These are phyloP conservation scores for Lactarius tabidus DNA, from an alignment of 768 basidiomycete species.

Conservation along the genomic window DNA sequence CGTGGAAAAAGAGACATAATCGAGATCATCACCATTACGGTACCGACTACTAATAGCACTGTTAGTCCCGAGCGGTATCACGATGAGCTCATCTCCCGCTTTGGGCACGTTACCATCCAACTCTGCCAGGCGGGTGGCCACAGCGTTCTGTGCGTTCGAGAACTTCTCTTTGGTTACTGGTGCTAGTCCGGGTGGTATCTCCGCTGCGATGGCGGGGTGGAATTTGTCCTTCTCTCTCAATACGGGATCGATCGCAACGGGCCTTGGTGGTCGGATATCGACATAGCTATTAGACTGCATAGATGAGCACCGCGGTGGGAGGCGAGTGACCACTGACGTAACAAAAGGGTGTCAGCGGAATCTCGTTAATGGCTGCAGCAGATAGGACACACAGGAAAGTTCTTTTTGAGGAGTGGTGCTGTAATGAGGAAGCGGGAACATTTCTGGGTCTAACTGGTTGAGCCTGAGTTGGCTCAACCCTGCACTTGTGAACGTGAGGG, in stretches of 20 bases:
- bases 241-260: conserved; percentile 37
- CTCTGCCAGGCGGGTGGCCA: conserved; percentile 27
- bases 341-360: background rate
- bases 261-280: conserved; percentile 25
- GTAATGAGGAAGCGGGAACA: conserved; percentile 70
- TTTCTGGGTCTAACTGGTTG: conserved; percentile 59
- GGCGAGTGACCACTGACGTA: conserved; percentile 25
- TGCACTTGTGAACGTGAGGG: conserved; percentile 69
- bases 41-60: conserved; percentile 83
- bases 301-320: conserved; percentile 5
- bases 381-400: conserved; percentile 33
- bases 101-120: conserved; percentile 1
- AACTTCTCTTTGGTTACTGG: conserved; percentile 40
- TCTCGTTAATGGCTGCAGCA: background rate
- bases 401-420: conserved; percentile 39
- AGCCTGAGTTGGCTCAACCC: conserved; percentile 71
- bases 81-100: conserved; percentile 57
- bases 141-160: conserved; percentile 35
- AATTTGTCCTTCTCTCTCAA: conserved; percentile 20
- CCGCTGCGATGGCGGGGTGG: conserved; percentile 18
- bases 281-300: conserved; percentile 20
- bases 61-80: conserved; percentile 84
- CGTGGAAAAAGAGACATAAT: background rate
- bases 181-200: conserved; percentile 27
- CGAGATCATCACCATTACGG: conserved; percentile 63